Conservation (phyloP, 208 protist genomes). For the Tritrichomonas musculus region DNA sequence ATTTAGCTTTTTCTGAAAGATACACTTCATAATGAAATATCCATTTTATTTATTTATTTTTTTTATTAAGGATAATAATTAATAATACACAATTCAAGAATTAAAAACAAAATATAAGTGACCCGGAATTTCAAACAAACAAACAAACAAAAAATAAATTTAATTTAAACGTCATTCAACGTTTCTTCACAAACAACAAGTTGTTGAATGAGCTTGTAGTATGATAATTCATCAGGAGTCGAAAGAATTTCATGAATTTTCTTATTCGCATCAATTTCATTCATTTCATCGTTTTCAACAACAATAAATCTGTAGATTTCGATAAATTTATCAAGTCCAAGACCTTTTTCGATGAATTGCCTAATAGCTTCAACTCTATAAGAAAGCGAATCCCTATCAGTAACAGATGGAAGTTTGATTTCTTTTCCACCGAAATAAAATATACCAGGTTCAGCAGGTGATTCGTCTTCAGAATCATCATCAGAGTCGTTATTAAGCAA, state of each 20-base stretch:
- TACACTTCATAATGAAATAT: too few relatives aligned
- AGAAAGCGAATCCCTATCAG: neutral
- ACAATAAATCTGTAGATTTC: neutral
- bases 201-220: neutral
- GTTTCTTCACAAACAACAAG: neutral
- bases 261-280: neutral
- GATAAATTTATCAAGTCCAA: neutral
- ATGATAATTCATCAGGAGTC: neutral
- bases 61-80: too few relatives aligned
- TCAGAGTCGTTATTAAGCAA: neutral
- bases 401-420: neutral
- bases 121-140: too few relatives aligned
- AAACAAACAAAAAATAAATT: too few relatives aligned
- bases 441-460: neutral
- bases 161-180: too few relatives aligned
- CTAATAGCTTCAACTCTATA: conserved; percentile 21
- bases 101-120: too few relatives aligned
- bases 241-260: neutral
- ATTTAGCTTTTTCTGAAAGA: too few relatives aligned
- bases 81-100: too few relatives aligned
- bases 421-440: conserved; percentile 1
- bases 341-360: neutral
- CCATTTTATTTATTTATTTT: too few relatives aligned
- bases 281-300: neutral
- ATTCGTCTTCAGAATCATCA: neutral